Evolutionary conservation across 2,329 filamentous ascomycete species (phyloP).

Genomic region (Monilinia vaccinii-corymbosi): DNA sequence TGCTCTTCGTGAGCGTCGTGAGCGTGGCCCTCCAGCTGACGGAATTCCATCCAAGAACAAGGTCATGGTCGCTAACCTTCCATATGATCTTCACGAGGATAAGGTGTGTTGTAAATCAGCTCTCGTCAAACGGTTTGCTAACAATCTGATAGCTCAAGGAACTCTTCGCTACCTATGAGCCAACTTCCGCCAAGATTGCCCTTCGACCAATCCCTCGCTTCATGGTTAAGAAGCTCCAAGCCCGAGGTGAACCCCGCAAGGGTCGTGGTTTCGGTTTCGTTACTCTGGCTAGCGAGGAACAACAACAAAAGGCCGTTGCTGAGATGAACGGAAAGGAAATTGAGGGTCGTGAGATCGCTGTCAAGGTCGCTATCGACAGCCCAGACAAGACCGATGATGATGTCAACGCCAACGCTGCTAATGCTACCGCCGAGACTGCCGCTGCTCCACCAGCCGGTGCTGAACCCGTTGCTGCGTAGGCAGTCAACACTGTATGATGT

Average conservation of each 20-base stretch:
- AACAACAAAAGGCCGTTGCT: slow-evolving; percentile 90
- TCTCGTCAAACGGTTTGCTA: background rate
- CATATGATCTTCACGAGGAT: slow-evolving; percentile 95
- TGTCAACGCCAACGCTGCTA: slow-evolving; percentile 46
- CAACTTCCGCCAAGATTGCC: slow-evolving; percentile 93
- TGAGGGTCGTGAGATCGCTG: slow-evolving; percentile 95
- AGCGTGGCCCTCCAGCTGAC: slow-evolving; percentile 94
- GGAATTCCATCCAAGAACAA: slow-evolving; percentile 98
- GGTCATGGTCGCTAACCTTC: slow-evolving; percentile 99
- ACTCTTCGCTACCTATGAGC: slow-evolving; percentile 87
- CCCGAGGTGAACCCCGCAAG: slow-evolving; percentile 96
- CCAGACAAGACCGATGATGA: slow-evolving; percentile 93
- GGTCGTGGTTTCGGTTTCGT: slow-evolving; percentile 98
- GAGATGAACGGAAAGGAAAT: slow-evolving; percentile 99
- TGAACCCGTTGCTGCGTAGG: slow-evolving; percentile 34
- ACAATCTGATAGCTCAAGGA: slow-evolving; percentile 69
- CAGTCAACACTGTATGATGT: slow-evolving; percentile 26
- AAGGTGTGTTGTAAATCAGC: slow-evolving; percentile 53
- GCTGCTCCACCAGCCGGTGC: slow-evolving; percentile 48
- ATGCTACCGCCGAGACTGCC: slow-evolving; percentile 31
- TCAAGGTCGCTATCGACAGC: slow-evolving; percentile 99
- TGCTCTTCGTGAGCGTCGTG: slow-evolving; percentile 51
- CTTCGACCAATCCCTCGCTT: slow-evolving; percentile 97
- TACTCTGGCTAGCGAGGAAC: slow-evolving; percentile 86
- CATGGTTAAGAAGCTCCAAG: slow-evolving; percentile 99